Base-by-base conservation (phyloP, 2,329 filamentous ascomycete species). In the Aspergillus sp. region DNA sequence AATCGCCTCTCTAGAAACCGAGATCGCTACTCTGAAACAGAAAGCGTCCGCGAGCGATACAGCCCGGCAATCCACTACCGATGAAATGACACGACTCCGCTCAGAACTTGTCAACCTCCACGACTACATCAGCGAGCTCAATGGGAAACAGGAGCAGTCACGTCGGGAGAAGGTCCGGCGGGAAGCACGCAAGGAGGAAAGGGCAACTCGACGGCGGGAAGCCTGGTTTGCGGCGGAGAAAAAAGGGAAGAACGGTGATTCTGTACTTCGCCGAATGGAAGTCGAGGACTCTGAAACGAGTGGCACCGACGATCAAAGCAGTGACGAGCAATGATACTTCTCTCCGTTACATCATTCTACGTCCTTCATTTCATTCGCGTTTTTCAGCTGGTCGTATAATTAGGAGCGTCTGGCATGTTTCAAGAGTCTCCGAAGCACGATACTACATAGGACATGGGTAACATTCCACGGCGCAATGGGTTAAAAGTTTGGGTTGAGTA, bases 141-240 rank as follows among this genome's bases (percentile, higher is more conserved):
- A 77, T 49, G 69, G 71, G 53, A 75, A 75, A 46, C 72, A 75
- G 60, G 72, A 73, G 45, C 67, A 66, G 24, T 65, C 70, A 33
- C 68, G 71, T 34, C 62, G 64, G 40, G 66, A 70, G 48, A 72
- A 70, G 59, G 57, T 75, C 33, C 62, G 64, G 44, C 71, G 69
- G 7, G 72, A 73, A 61, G 70, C 68, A 34, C 71, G 70, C 53
- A 77, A 73, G 57, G 75, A 78, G 53, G 73, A 74, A 30, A 69
- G 72, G n/a, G 75, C 73, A 34, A 58, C 66, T n/a, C 71, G 72
- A 54, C 72, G 70, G 53, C 69, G 77, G 56, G 69, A 79, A 63
- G 75, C 75, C 20, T 80, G 77, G 72, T 75, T 79, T 61, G 71
- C 74, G 20, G 76, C 75, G 4, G 76, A 79, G 60, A 79, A 75